Conservation (phyloP, 176 grass and related monocot species). For the Microstegium vimineum region DNA sequence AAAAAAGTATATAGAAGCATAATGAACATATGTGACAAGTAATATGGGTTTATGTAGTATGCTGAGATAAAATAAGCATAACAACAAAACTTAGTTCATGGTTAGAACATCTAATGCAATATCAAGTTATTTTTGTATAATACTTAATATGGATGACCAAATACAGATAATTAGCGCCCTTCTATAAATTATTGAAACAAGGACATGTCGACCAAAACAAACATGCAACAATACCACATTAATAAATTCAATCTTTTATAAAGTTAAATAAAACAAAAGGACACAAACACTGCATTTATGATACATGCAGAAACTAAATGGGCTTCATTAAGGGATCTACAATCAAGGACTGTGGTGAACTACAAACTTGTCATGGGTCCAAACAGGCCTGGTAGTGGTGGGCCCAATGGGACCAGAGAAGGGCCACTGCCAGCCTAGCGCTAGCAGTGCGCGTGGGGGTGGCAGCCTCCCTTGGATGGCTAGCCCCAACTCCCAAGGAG, state of each 20-base stretch:
- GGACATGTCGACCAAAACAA: neutral
- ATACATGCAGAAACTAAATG: neutral
- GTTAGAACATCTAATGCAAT: neutral
- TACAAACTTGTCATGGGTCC: neutral
- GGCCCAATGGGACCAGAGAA: too few relatives aligned
- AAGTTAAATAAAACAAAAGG: neutral
- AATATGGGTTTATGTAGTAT: neutral
- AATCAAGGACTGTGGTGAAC: neutral
- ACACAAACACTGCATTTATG: neutral
- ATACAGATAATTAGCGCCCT: neutral
- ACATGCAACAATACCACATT: neutral
- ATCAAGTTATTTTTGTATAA: neutral
- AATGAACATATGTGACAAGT: neutral
- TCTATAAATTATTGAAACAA: neutral
- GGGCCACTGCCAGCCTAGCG: too few relatives aligned
- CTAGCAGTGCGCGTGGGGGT: too few relatives aligned
- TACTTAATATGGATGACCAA: neutral
- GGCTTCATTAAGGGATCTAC: neutral
- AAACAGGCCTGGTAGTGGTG: too few relatives aligned
- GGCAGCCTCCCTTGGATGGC: too few relatives aligned
- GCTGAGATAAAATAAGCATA: neutral
- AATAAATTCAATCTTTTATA: neutral
- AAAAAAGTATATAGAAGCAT: slow-evolving; percentile 13
- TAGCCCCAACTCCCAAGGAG: too few relatives aligned
- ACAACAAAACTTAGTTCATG: neutral